These are phyloP conservation scores for Gymnopilus junonius DNA, from an alignment of 768 basidiomycete genomes.

Conservation along the genomic window DNA sequence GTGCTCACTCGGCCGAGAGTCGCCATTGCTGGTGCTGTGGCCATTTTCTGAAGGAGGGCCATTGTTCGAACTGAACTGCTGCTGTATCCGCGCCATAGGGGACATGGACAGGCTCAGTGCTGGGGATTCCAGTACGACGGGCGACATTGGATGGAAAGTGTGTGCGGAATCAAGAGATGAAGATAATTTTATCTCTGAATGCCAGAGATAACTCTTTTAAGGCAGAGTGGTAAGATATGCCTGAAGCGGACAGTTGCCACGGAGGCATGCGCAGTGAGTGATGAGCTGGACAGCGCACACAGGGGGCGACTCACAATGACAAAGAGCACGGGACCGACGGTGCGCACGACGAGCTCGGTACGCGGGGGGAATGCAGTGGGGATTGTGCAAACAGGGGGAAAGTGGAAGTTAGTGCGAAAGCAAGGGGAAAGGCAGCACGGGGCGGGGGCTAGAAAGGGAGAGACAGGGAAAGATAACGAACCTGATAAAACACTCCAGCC, in stretches of 20 bases:
- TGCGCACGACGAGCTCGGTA: constrained; percentile 17
- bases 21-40: constrained; percentile 21
- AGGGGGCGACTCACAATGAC: background rate
- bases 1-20: constrained; percentile 31
- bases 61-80: constrained; percentile 40
- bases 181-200: constrained; percentile 12
- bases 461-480: constrained; percentile 24
- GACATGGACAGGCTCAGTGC: constrained; percentile 52
- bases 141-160: constrained; percentile 45
- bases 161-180: background rate
- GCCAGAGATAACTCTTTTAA: constrained; percentile 6
- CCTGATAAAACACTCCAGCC: constrained; percentile 34
- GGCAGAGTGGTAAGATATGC: constrained; percentile 1
- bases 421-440: constrained; percentile 21
- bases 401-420: constrained; percentile 28
- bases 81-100: constrained; percentile 49
- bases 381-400: constrained; percentile 14
- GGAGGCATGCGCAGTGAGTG: constrained; percentile 1
- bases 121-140: constrained; percentile 61
- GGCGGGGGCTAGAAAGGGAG: constrained; percentile 12
- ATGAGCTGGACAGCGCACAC: background rate
- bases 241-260: constrained; percentile 6
- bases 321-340: constrained; percentile 8
- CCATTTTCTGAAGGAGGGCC: constrained; percentile 20
- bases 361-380: constrained; percentile 8